A percentile compares a stretch with the other conserved stretches of the same genome.
These are phyloP conservation scores for Alternaria sp. DNA, from an alignment of 2,329 filamentous ascomycete genomes.

Conservation along the genomic window DNA sequence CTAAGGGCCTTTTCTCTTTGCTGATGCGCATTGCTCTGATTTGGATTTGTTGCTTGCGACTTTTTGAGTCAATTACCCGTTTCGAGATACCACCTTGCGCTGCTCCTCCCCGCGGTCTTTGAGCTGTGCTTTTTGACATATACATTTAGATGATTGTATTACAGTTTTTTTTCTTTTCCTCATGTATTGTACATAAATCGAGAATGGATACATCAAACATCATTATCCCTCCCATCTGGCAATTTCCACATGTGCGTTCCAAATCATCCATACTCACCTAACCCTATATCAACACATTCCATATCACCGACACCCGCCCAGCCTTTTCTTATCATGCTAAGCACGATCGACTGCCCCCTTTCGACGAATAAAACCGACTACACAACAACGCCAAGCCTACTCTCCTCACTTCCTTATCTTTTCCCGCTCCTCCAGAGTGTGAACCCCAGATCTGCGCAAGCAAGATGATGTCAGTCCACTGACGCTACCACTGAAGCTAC, in stretches of 20 bases:
- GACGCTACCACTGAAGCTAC: slow-evolving; percentile 1
- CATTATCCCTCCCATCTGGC: background rate
- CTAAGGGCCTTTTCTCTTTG: slow-evolving; percentile 2
- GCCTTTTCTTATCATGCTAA: slow-evolving; percentile 25
- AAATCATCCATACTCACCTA: background rate
- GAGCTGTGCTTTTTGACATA: slow-evolving; percentile 16
- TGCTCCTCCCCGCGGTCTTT: slow-evolving; percentile 22
- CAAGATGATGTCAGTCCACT: background rate
- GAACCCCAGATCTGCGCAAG: background rate
- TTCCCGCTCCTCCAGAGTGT: slow-evolving; percentile 2
- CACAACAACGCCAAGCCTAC: slow-evolving; percentile 19
- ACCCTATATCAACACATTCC: background rate
- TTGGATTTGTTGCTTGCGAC: slow-evolving; percentile 12
- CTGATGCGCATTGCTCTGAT: slow-evolving; percentile 14
- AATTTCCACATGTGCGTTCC: background rate
- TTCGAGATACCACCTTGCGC: slow-evolving; percentile 42
- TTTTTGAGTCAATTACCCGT: slow-evolving; percentile 27
- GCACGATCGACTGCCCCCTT: slow-evolving; percentile 1
- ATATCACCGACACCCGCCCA: background rate
- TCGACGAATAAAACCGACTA: background rate
- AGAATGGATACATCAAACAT: slow-evolving; percentile 9
- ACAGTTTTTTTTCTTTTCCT: background rate
- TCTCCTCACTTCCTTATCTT: slow-evolving; percentile 20
- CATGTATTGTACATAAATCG: slow-evolving; percentile 22
- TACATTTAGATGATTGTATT: slow-evolving; percentile 7